Evolutionary conservation across 192 early-diverging fungal species (phyloP), one percentile per base, ranked within the genome.

Genomic region (Podila minutissima): DNA sequence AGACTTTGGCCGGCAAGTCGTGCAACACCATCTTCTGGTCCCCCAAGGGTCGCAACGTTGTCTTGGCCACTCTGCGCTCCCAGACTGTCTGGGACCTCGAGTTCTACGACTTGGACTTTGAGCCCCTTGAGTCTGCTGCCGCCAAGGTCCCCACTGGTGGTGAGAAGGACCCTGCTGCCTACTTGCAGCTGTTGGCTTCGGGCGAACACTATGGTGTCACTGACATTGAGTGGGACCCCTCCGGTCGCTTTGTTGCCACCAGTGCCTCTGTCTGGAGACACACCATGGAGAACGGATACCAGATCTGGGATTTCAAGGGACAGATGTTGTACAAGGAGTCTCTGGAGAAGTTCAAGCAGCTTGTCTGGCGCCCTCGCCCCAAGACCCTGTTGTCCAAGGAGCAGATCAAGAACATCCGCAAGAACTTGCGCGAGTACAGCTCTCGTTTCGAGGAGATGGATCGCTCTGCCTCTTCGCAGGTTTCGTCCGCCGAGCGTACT

Each of bases 201-300:
- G 90, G 89, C 49, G 97, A 98, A 84, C 98, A 98, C 84, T 98
- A 97, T 86, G 94, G 93, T 85, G 91, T 95, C 53, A 97, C 96
- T 24, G 97, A 98, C 72, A 90, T 98, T 62, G 96, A 98, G 82
- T 99, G 98, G 98, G 98, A 99, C 78, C 97, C 98, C 10, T 98
- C 95, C 31, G 98, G 98, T 71, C 94, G 98, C 64, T 99, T 91
- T 75, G 92, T 98, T n/a, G 84, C 93, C 11, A 91, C 93, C 58
- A 93, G 91, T 37, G 93, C 96, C 29, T 95, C 93, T 26, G 88
- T 92, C 78, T 97, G 96, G 98, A 87, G 92, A 73, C 90, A 95
- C 69, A 86, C 90, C 63, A 85, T 75, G 75, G 98, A 99, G 77
- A 95, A 95, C 83, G 97, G 98, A 59, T 98, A 94, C 83, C 89